These are phyloP conservation scores for Paspalum vaginatum DNA, from an alignment of 176 grass and related monocot species.

Conservation along the genomic window DNA sequence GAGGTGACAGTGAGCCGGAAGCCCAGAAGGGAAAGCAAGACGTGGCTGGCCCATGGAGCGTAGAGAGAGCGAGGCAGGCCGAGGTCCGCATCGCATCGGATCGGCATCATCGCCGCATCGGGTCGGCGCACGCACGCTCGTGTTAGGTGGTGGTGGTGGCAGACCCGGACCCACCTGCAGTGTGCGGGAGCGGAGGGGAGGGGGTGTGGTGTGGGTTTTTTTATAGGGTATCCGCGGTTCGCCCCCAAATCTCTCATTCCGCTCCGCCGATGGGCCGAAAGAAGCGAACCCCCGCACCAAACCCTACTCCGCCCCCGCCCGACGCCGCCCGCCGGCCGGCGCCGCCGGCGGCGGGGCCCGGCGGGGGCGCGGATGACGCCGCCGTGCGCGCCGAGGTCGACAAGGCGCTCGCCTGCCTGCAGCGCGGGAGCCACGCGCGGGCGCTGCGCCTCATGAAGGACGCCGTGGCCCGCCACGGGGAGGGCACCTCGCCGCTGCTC, in stretches of 20 bases:
- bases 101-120: background rate
- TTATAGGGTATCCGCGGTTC: background rate
- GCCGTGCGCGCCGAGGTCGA: constrained; percentile 70
- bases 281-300: constrained; percentile 71
- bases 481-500: constrained; percentile 56
- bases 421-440: constrained; percentile 65
- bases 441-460: constrained; percentile 74
- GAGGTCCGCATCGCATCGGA: background rate
- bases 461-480: constrained; percentile 48
- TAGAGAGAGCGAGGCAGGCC: background rate
- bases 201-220: background rate
- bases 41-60: no score
- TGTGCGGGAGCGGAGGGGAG: no score
- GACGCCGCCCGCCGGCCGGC: constrained; percentile 27
- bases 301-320: constrained; percentile 57
- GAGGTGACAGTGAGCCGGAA: no score
- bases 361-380: background rate
- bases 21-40: no score
- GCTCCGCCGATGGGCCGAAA: constrained; percentile 66
- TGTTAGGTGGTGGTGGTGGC: constrained; percentile 11
- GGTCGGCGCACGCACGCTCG: background rate
- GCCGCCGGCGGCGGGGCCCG: background rate
- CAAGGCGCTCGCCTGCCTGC: constrained; percentile 56
- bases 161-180: background rate
- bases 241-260: constrained; percentile 46